Evolutionary conservation across 352 stramenopile genomes (phyloP), one percentile per base, ranked within the genome.

Genomic region (Globisporangium abappressorium): DNA sequence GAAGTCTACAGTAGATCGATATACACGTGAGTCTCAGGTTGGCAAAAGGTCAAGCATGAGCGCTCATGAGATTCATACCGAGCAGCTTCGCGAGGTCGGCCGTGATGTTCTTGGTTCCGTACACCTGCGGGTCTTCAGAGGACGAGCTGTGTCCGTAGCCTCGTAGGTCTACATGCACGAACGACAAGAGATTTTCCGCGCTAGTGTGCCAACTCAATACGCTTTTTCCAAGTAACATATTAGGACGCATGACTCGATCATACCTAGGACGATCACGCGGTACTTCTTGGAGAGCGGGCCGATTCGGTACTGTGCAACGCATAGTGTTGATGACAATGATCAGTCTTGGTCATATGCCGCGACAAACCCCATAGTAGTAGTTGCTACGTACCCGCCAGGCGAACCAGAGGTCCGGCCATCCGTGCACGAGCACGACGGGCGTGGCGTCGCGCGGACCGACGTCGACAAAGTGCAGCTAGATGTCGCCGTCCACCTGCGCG

Each of bases 381-480:
- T 41, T 33, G 64, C 78, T 12, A 47, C 69, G 53, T 74, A 83
- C 80, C 33, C 79, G 73, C 80, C 82, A 89, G 34, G 71, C 81
- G 41, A 86, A 88, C 75, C 77, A 85, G 3, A 89, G 62, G 30
- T 91, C 82, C 18, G 80, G 82, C 70, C 78, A 89, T 18, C 80
- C 82, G 26, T 91, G 82, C 57, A 87, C 38, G 55, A 91, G 78
- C 62, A 91, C 79, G 30, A 89, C 55, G 7, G 79, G 75, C 51
- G 74, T 70, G 6, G 56, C 77, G 72, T 89, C 77, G 15, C 69
- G 66, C 3, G 73, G 76, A 14, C 79, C 78, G 24, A 76, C 77
- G 6, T 88, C 78, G 54, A 76, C 58, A 43, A 70, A 81, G n/a
- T 77, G 67, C 33, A 75, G 57, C 22, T 62, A 49, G 46, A 77